Percentiles rank a stretch among this genome's conserved stretches.
Evolutionary conservation across 768 basidiomycete genomes (phyloP).

Genomic region (Imleria badia): DNA sequence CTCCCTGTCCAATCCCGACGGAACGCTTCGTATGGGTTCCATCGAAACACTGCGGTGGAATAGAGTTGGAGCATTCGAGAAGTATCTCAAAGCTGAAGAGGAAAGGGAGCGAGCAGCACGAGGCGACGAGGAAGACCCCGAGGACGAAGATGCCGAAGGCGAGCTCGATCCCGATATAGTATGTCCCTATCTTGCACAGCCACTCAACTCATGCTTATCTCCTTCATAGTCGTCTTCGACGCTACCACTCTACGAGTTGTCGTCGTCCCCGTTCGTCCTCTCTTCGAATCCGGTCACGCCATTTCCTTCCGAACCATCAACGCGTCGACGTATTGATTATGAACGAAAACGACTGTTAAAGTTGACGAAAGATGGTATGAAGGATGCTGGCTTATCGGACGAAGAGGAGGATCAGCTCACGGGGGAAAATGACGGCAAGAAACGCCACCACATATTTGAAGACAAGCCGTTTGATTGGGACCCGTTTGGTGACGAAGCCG

Average conservation of each 20-base stretch:
- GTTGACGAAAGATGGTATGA: constrained; percentile 31
- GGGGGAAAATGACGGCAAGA: neutral
- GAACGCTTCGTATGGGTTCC: constrained; percentile 22
- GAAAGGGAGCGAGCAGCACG: constrained; percentile 26
- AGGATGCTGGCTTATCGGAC: constrained; percentile 22
- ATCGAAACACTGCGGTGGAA: constrained; percentile 32
- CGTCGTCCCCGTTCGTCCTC: constrained; percentile 23
- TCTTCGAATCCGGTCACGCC: constrained; percentile 33
- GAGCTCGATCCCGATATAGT: constrained; percentile 32
- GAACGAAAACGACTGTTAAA: constrained; percentile 29
- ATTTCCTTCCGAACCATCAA: constrained; percentile 26
- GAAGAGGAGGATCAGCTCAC: constrained; percentile 27
- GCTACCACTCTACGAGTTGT: constrained; percentile 25
- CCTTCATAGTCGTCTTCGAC: constrained; percentile 27
- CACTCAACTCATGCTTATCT: neutral
- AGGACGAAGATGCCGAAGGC: constrained; percentile 25
- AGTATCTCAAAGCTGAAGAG: constrained; percentile 26
- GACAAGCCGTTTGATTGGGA: constrained; percentile 34
- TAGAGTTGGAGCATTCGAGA: constrained; percentile 28
- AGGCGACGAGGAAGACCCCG: constrained; percentile 17
- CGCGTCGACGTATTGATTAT: constrained; percentile 31
- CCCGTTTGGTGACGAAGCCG: constrained; percentile 29
- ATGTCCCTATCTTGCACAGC: neutral
- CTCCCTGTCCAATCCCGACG: constrained; percentile 25
- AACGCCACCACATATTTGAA: constrained; percentile 22